A percentile compares a stretch with the other conserved stretches of the same genome.
These are phyloP conservation scores for Chlamydomonas schloesseri DNA, from an alignment of 139 green algal genomes.

Conservation along the genomic window DNA sequence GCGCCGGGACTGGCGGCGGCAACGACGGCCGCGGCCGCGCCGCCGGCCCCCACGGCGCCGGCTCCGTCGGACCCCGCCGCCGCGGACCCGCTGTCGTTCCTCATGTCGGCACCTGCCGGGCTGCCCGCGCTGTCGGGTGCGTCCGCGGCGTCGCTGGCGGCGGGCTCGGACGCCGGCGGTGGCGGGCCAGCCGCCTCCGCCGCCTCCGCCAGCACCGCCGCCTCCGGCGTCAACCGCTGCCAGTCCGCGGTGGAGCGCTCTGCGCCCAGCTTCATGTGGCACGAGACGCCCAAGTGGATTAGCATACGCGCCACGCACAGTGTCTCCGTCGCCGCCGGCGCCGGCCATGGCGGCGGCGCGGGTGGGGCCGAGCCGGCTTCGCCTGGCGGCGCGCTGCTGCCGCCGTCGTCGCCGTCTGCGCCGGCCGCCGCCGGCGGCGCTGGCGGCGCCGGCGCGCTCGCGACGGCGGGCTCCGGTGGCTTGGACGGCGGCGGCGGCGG, in stretches of 20 bases:
- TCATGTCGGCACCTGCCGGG: too few species aligned
- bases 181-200: neutral
- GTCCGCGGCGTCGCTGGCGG: neutral
- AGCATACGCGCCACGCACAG: neutral
- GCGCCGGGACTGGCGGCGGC: neutral
- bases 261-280: neutral
- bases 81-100: too few species aligned
- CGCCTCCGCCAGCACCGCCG: neutral
- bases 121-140: neutral
- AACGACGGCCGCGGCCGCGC: too few species aligned
- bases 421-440: neutral
- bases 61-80: too few species aligned
- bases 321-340: neutral
- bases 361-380: neutral
- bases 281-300: slow-evolving; percentile 29
- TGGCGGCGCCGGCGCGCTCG: too few species aligned
- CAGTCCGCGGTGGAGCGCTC: neutral
- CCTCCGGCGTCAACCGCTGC: neutral
- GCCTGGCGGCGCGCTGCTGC: neutral
- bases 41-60: too few species aligned
- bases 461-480: too few species aligned
- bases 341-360: too few species aligned
- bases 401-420: neutral
- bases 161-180: too few species aligned
- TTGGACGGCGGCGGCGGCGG: neutral